Evolutionary conservation across 306 rosid genomes (phyloP), one percentile per base, ranked within the genome.

Genomic region (Trichosanthes cucumerina): DNA sequence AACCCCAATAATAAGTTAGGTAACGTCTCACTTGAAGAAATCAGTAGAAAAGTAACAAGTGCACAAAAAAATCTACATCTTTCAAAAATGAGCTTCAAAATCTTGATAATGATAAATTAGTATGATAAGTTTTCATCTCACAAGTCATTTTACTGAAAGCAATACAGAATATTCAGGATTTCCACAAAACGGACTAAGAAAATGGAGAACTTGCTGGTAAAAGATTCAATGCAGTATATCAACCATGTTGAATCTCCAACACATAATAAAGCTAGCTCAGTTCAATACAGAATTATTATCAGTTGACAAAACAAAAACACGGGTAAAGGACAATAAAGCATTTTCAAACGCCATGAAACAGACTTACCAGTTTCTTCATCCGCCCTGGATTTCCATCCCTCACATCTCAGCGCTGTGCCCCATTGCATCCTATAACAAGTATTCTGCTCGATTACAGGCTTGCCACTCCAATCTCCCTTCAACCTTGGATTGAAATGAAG

Each of bases 361-460:
- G 3, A 79, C 87, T 83, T 76, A 95, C 99, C 92, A 58, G 96
- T 87, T 80, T 95, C 99, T 66, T 91, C 91, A 69, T 92, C 97
- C 0, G 96, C 97, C 75, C 87, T 86, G 59, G 99, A 85, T 80
- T 80, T 84, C 99, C 99, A 90, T 8, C 99, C 97, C 65, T 92
- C 97, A 43, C 99, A 95, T 77, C 99, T 86, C 23, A 89, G 83
- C 15, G 97, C 88, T 66, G 91, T 39, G 53, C 97, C 97, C 99
- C 97, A 95, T 77, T 92, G 99, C 99, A 90, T 92, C 86, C 97
- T 83, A 68, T 91, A 95, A 81, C 97, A 95, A 5, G 97, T 92
- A 82, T 95, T 95, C 85, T 88, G 92, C 78, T 95, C 97, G 66
- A 95, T 91, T 39, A 92, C 97, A 0, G 99, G 97, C 75, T 76